A percentile compares a stretch with the other conserved stretches of the same genome.
Evolutionary conservation across 345 rosid species (phyloP).

Genomic region (Lepidium aucheri): DNA sequence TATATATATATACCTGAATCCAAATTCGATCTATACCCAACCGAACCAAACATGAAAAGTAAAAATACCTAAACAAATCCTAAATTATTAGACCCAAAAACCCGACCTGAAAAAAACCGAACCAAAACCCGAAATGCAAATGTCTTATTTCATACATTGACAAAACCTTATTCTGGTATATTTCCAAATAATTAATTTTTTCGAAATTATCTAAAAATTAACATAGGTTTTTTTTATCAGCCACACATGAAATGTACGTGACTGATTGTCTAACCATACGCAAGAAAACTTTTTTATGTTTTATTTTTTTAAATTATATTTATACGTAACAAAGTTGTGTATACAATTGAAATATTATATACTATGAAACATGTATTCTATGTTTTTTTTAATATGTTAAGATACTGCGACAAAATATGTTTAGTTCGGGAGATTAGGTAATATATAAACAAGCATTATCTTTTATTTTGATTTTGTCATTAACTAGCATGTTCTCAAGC

Average conservation of each 20-base stretch:
- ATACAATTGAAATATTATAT: not conserved
- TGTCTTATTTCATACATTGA: too few relatives aligned
- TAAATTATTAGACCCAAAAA: too few relatives aligned
- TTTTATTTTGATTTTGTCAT: not conserved
- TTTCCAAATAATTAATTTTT: not conserved
- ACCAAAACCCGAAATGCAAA: too few relatives aligned
- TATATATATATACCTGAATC: too few relatives aligned
- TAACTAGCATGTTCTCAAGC: not conserved
- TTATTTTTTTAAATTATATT: too few relatives aligned
- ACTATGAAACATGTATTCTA: not conserved
- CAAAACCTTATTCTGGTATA: not conserved
- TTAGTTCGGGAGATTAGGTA: not conserved
- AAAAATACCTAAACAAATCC: too few relatives aligned
- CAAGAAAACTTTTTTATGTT: not conserved
- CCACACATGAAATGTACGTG: not conserved
- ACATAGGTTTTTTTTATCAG: not conserved
- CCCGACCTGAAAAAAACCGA: too few relatives aligned
- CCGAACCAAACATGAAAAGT: too few relatives aligned
- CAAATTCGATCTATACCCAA: too few relatives aligned
- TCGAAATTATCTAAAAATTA: not conserved
- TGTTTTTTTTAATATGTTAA: not conserved
- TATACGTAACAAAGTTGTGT: not conserved
- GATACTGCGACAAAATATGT: not conserved
- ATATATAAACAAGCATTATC: not conserved
- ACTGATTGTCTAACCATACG: not conserved